Base-by-base conservation (phyloP, 2,329 filamentous ascomycete species). In the Calonectria naviculata region DNA sequence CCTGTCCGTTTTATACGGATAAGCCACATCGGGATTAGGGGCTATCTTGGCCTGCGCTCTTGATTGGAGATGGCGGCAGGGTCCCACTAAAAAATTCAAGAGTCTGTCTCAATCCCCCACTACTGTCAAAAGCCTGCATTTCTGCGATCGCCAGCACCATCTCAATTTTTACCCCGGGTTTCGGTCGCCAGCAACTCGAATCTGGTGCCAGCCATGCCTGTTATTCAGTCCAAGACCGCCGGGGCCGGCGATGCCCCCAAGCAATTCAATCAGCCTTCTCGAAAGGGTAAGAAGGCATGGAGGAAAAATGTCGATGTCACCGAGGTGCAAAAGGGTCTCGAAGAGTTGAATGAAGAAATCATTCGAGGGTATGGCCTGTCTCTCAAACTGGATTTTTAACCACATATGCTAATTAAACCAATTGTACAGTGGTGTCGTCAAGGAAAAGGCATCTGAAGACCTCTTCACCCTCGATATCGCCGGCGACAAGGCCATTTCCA, bases 261-360 rank as follows among this genome's bases (percentile, higher is more conserved):
- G 73, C 94, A 97, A 76, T 92, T 93, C 84, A 95, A 91, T 74
- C 97, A 99, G 83, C 91, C 95, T 29, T 98, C 96, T 6, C 90
- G 97, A 81, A 99, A 99, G 83, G 97, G 97, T 78, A 98, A 98
- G 85, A 98, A 97, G 86, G 96, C 97, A 36, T 99, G 97, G 97
- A 91, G 97, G 81, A 99, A 98, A 84, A 98, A 99, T 85, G 95
- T 99, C 83, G 95, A 99, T 84, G 90, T 98, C 73, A 93, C 94
- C 31, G 93, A 97, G 73, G 90, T 99, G 29, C 90, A 96, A 78
- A 86, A 93, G 65, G 97, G 97, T 71, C 90, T 99, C 38, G 93
- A 95, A 73, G 89, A 93, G 79, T 87, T 97, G 75, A 95, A 97
- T 79, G 93, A 97, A 70, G 94, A 98, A 86, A 93, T 98, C 72